These are phyloP conservation scores for Verticillium zaregamsianum DNA, from an alignment of 2,329 filamentous ascomycete genomes.

Conservation along the genomic window DNA sequence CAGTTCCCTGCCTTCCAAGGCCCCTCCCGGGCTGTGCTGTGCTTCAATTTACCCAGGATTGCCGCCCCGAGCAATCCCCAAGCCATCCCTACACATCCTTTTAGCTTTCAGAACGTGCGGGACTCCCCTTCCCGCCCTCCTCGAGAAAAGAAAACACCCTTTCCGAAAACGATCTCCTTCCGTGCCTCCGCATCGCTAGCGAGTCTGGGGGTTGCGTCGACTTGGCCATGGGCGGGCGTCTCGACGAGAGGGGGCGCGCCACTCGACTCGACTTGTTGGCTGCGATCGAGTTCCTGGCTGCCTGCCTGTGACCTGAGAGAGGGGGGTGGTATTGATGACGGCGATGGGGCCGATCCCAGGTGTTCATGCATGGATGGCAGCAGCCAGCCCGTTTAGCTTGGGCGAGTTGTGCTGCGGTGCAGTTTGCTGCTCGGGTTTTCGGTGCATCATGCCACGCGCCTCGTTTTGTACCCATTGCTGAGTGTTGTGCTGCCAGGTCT, in stretches of 20 bases:
- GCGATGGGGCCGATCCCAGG: not conserved
- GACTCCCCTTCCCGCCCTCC: no score
- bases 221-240: not conserved
- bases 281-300: not conserved
- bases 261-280: not conserved
- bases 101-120: not conserved
- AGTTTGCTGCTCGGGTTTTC: not conserved
- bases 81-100: not conserved
- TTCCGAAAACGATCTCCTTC: not conserved
- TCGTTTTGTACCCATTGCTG: not conserved
- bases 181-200: not conserved
- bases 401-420: not conserved
- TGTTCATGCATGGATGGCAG: not conserved
- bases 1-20: no score
- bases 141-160: not conserved
- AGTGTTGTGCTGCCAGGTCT: not conserved
- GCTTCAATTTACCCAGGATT: not conserved
- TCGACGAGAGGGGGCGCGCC: no score
- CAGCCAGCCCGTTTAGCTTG: not conserved
- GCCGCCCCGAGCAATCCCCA: not conserved
- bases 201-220: not conserved
- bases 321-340: not conserved
- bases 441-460: not conserved
- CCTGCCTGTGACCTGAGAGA: not conserved
- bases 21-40: not conserved